These are phyloP conservation scores for Penicillium odoratum DNA, from an alignment of 495 filamentous ascomycete genomes.

Conservation along the genomic window DNA sequence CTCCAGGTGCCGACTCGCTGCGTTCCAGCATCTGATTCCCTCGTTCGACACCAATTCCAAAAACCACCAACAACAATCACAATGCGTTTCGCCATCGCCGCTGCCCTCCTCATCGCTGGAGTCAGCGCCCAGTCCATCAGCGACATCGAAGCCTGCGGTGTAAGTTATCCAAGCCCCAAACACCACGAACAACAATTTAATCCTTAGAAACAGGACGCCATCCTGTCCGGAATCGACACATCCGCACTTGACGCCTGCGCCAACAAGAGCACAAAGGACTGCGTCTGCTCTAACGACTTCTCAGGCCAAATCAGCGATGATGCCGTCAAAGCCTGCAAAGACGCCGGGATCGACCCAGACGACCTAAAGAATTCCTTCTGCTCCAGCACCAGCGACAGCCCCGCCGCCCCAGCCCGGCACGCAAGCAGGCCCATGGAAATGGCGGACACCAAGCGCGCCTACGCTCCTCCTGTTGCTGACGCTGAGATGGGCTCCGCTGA, in stretches of 20 bases:
- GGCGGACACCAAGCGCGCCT: slow-evolving; percentile 22
- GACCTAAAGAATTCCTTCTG: slow-evolving; percentile 14
- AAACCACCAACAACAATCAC: slow-evolving; percentile 4
- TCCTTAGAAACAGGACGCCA: slow-evolving; percentile 12
- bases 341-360: slow-evolving; percentile 18
- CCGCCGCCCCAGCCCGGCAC: slow-evolving; percentile 20
- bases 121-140: slow-evolving; percentile 9
- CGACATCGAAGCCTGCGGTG: slow-evolving; percentile 19
- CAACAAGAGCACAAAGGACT: slow-evolving; percentile 13
- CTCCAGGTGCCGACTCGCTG: neutral
- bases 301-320: slow-evolving; percentile 7
- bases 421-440: slow-evolving; percentile 25
- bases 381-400: neutral
- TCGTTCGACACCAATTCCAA: neutral
- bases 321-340: slow-evolving; percentile 8
- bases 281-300: slow-evolving; percentile 23
- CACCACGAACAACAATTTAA: neutral
- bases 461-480: slow-evolving; percentile 3
- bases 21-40: too few species aligned
- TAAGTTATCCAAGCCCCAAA: slow-evolving; percentile 8
- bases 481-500: neutral
- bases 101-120: slow-evolving; percentile 22
- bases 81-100: slow-evolving; percentile 27
- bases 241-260: slow-evolving; percentile 14
- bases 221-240: slow-evolving; percentile 4